These are phyloP conservation scores for Amesomyces nigricolor DNA, from an alignment of 2,329 filamentous ascomycete species.

Conservation along the genomic window DNA sequence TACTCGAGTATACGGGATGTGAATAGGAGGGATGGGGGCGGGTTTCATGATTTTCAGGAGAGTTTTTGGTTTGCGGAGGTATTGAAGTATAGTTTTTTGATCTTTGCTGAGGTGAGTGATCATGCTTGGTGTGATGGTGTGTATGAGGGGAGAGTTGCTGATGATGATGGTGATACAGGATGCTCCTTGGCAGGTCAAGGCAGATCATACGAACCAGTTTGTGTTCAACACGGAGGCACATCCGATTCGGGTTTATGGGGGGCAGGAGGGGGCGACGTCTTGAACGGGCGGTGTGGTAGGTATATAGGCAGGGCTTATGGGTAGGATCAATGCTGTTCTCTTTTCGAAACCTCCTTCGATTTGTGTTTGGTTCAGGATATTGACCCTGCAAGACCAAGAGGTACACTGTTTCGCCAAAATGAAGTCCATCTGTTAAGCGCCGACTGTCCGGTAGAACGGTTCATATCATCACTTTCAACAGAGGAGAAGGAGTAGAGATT, in stretches of 20 bases:
- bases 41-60: slow-evolving; percentile 66
- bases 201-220: slow-evolving; percentile 40
- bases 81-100: slow-evolving; percentile 76
- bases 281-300: background rate
- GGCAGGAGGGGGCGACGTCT: background rate
- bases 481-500: background rate
- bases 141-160: slow-evolving; percentile 8
- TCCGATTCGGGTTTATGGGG: slow-evolving; percentile 31
- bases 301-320: background rate
- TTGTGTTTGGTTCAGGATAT: too few species aligned
- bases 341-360: too few species aligned
- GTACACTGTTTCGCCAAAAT: too few species aligned
- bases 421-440: too few species aligned
- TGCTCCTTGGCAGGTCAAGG: slow-evolving; percentile 46
- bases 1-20: slow-evolving; percentile 64
- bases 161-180: slow-evolving; percentile 36
- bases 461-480: too few species aligned
- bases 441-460: too few species aligned
- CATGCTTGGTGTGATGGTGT: background rate
- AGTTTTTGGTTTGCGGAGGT: slow-evolving; percentile 87
- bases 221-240: slow-evolving; percentile 49
- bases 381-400: too few species aligned
- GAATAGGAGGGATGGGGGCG: slow-evolving; percentile 55
- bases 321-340: too few species aligned
- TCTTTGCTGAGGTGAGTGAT: slow-evolving; percentile 45